Evolutionary conservation across 2,329 filamentous ascomycete genomes (phyloP), one percentile per base, ranked within the genome.

Genomic region (Phaeosphaeria sp.): DNA sequence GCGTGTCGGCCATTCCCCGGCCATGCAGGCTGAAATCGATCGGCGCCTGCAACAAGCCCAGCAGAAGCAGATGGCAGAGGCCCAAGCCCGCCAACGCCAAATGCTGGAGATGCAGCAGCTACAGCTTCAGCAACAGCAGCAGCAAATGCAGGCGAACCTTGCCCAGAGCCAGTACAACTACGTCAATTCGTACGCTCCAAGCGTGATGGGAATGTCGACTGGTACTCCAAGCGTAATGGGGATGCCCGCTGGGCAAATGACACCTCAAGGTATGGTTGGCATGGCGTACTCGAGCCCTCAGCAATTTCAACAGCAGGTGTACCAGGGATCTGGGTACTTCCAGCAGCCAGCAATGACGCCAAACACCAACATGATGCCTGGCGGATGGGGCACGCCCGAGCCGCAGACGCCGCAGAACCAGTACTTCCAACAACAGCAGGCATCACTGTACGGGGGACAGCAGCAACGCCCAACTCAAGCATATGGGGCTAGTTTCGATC

Each of bases 21-120:
- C 68, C 7, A 74, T 76, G 72, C 74, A 76, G 59, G 66, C 72
- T 21, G 74, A 77, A 46, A 74, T 76, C 21, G 74, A 77, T 25
- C 57, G 73, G 40, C 72, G 74, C 7, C 73, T 71, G 53, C 64
- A 73, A 60, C 69, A 68, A 40, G 59, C 60, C 2, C 73, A 76
- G 52, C 71, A 74, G 36, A 67, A 66, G 22, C 72, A 74, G 52
- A 72, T 73, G 66, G 55, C 68, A 49, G 63, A 69, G 20, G 61
- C 61, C 49, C 68, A 68, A 44, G 65, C 67, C 18, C 66, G 66
- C 30, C 73, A 74, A 51, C 66, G 66, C 20, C 66, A 64, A 51
- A 61, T 66, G 55, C 54, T 67, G 55, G 63, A 68, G 24, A 61
- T 57, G 33, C 66, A 70, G 48, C 69, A 69, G 40, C 56, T 62